Base-by-base conservation (phyloP, 78 protist species). In the Dictyostelium intermedium region DNA sequence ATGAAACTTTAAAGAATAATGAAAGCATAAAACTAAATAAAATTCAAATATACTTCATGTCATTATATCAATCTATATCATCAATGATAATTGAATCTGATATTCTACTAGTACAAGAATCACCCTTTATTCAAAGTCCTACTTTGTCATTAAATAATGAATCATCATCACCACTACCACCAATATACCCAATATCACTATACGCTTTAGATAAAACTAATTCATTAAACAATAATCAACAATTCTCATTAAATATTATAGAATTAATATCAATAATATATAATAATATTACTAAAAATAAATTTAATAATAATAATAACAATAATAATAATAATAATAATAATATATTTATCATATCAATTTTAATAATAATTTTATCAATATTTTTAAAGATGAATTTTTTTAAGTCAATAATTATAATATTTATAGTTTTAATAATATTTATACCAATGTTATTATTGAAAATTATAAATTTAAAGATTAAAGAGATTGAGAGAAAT, bases 91-190 rank as follows among this genome's bases (percentile, higher is more conserved):
- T 73, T 6, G 84, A 85, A 11, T 73, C 84, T 10, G 78, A 85
- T 76, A 43, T 76, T 16, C 25, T 85, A 9, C 45, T 45, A 16
- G 83, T 82, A 5, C 50, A 32, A 16, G 92, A 85, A 77, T 85
- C 92, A 60, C 92, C 92, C 10, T 85, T 85, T 60, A 77, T 76
- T 7, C 61, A 73, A 47, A 47, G 34, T 9, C 85, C 85, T 2
- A 81, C 27, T 5, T 53, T 81, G 7, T 34, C 85, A 81, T 53
- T 56, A 35, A 32, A 80, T 14, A 14, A 56, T 39, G 1, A 11
- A 5, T 34, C 45, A 47, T 2, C 56, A 5, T 34, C 45, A 47
- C 10, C 56, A 81, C 3, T 81, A 47, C 85, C 85, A 13, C 85
- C 85, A 34, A 20, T 81, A 47, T 53, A 81, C 25, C 85, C 85